These are phyloP conservation scores for Adansonia gregorii DNA, from an alignment of 441 rosid genomes.

Conservation along the genomic window DNA sequence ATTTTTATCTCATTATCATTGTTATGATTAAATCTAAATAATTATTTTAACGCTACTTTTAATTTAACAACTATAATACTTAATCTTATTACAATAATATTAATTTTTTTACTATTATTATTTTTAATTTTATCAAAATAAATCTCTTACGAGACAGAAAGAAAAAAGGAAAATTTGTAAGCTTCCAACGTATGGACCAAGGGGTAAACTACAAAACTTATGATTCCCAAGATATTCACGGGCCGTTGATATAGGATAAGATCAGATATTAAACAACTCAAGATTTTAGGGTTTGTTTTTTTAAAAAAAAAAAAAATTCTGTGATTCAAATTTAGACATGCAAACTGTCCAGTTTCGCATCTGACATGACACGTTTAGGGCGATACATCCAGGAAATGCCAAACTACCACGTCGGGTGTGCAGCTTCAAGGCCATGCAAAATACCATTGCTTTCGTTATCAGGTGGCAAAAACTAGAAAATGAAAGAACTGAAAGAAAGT, in stretches of 20 bases:
- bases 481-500: conserved; percentile 17
- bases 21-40: too few species aligned
- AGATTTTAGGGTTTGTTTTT: neutral
- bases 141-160: too few species aligned
- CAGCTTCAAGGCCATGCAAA: conserved; percentile 31
- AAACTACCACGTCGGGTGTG: conserved; percentile 36
- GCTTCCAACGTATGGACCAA: neutral
- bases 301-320: too few species aligned
- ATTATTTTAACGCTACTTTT: too few species aligned
- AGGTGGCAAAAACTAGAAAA: conserved; percentile 14
- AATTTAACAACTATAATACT: too few species aligned
- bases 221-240: neutral
- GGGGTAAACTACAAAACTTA: neutral
- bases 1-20: too few species aligned
- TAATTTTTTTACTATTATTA: too few species aligned
- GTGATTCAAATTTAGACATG: conserved; percentile 37
- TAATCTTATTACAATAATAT: too few species aligned
- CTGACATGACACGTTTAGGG: conserved; percentile 27
- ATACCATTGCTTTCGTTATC: neutral
- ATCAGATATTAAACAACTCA: neutral
- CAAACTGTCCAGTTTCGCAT: neutral
- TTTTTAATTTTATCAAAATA: too few species aligned
- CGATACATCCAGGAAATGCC: conserved; percentile 26
- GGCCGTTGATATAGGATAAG: neutral
- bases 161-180: neutral